Evolutionary conservation across 768 basidiomycete species (phyloP).

Genomic region (Clathrus columnatus): DNA sequence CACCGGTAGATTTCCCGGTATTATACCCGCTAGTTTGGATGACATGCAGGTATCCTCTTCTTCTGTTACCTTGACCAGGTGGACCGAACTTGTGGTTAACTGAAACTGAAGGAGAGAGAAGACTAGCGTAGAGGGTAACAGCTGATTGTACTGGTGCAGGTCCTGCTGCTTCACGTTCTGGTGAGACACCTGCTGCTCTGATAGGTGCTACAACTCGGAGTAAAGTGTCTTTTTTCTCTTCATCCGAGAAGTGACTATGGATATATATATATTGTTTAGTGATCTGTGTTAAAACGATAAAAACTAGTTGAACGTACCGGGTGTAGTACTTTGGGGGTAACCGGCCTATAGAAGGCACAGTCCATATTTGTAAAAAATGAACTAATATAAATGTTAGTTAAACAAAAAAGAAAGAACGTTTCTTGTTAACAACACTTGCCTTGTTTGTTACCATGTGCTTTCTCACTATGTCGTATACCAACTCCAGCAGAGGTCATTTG

Average conservation of each 20-base stretch:
- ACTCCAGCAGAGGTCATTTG: constrained; percentile 91
- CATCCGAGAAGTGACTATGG: constrained; percentile 64
- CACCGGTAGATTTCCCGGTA: constrained; percentile 44
- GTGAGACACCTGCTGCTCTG: constrained; percentile 44
- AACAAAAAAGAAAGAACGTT: constrained; percentile 1
- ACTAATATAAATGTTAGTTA: constrained; percentile 16
- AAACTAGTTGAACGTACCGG: constrained; percentile 32
- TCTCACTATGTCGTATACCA: constrained; percentile 80
- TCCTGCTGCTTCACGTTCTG: constrained; percentile 57
- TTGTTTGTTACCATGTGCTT: constrained; percentile 38
- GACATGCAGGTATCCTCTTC: constrained; percentile 78
- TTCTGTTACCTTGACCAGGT: constrained; percentile 17
- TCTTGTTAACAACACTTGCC: constrained; percentile 5
- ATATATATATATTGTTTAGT: not conserved
- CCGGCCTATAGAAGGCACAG: constrained; percentile 33
- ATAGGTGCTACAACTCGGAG: constrained; percentile 71
- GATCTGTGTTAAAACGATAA: not conserved
- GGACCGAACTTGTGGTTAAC: constrained; percentile 42
- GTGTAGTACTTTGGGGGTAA: constrained; percentile 81
- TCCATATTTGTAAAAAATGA: constrained; percentile 71
- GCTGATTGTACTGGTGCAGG: constrained; percentile 70
- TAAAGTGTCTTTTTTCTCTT: constrained; percentile 68
- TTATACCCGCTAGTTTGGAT: constrained; percentile 83
- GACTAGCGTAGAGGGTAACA: constrained; percentile 63
- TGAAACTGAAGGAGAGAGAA: constrained; percentile 50